Evolutionary conservation across 2,329 filamentous ascomycete genomes (phyloP), one percentile per base, ranked within the genome.

Genomic region (Ophiosphaerella herpotricha): DNA sequence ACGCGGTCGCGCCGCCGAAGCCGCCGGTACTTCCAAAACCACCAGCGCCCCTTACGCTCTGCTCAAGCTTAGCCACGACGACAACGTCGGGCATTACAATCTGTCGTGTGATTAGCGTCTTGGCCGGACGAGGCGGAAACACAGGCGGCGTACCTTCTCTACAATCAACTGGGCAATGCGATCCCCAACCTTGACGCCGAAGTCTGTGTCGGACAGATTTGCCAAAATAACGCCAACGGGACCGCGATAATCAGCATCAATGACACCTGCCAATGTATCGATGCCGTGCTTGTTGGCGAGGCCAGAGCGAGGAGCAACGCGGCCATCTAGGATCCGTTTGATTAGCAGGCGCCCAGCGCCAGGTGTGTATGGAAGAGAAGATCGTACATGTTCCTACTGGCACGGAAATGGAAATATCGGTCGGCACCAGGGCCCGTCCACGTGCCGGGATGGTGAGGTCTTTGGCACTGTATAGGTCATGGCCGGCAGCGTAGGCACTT

Each of bases 161-260:
- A 99, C 79, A 59, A 99, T 85, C 61, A 99, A 82, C 81, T 99
- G 94, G 36, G 94, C 95, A 67, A 99, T 80, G 45, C 94, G 88
- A 75, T 99, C 94, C 42, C 93, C 93, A 69, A 88, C 86, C 67
- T 88, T 87, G 60, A 99, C 80, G 38, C 77, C 80, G 70, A 95
- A 97, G 72, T 96, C 91, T 35, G 77, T 76, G 43, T 96, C 91
- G 43, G 82, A 83, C 74, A 96, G 87, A 78, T 99, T 99, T 75
- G 97, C 97, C 44, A 99, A 84, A 60, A 99, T 82, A 23, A 99
- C 89, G 80, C 95, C 96, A 66, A 99, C 88, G 61, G 89, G 89
- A 16, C 94, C 94, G 32, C 94, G 85, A 79, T 99, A 99, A 76
- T 99, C 94, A 31, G 93, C 92, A 74, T 99, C 94, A 65, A 99